A percentile compares a stretch with the other conserved stretches of the same genome.
These are phyloP conservation scores for Clitopilus passeckerianus DNA, from an alignment of 768 basidiomycete species.

Conservation along the genomic window DNA sequence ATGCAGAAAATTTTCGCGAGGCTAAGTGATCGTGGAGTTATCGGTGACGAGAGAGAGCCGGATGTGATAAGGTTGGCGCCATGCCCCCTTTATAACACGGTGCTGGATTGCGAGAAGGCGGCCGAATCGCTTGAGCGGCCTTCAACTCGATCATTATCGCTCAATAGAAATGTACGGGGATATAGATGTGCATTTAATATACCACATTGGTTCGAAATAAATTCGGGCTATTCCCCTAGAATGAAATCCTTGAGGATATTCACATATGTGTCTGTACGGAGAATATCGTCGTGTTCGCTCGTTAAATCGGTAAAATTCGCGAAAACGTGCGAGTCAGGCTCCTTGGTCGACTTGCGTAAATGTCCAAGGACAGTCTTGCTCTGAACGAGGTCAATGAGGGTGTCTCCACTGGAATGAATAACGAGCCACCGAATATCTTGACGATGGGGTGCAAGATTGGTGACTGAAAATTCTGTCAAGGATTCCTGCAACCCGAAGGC, in stretches of 20 bases:
- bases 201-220: neutral
- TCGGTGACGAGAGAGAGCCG: constrained; percentile 90
- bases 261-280: constrained; percentile 37
- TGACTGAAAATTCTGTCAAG: constrained; percentile 45
- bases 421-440: constrained; percentile 56
- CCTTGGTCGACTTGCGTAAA: constrained; percentile 31
- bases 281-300: constrained; percentile 52
- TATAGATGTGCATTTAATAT: neutral
- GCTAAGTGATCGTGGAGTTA: constrained; percentile 66
- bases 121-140: constrained; percentile 60
- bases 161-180: neutral
- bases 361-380: constrained; percentile 54
- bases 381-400: constrained; percentile 59
- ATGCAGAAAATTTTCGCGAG: constrained; percentile 69
- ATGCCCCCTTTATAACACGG: constrained; percentile 80
- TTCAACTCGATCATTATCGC: constrained; percentile 25
- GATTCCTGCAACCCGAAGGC: constrained; percentile 51
- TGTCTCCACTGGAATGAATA: constrained; percentile 72
- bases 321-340: constrained; percentile 14
- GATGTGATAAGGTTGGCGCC: constrained; percentile 91
- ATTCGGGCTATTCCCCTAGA: constrained; percentile 2
- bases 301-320: constrained; percentile 34
- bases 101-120: constrained; percentile 70
- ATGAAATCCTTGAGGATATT: constrained; percentile 41
- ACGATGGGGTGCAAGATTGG: constrained; percentile 32